These are phyloP conservation scores for Amylocarpus encephaloides DNA, from an alignment of 2,329 filamentous ascomycete genomes.

Conservation along the genomic window DNA sequence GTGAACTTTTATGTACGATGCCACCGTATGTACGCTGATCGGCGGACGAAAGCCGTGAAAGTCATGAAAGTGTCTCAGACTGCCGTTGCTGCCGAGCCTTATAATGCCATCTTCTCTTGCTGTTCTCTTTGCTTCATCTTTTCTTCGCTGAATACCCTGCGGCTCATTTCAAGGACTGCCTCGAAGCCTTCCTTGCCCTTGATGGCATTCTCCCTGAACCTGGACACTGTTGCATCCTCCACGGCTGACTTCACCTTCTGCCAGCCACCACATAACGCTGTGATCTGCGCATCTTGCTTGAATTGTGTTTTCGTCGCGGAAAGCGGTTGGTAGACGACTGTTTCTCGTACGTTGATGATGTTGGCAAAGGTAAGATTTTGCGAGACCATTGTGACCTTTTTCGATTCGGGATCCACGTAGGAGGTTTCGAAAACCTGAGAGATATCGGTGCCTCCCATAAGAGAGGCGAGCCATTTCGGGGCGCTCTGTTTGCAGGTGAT, in stretches of 20 bases:
- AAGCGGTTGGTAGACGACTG: slow-evolving; percentile 72
- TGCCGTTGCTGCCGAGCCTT: not conserved
- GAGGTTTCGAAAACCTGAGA: slow-evolving; percentile 92
- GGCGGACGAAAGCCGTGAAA: slow-evolving; percentile 2
- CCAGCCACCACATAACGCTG: slow-evolving; percentile 92
- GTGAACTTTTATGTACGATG: slow-evolving; percentile 14
- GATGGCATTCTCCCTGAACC: slow-evolving; percentile 85
- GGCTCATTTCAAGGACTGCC: slow-evolving; percentile 85
- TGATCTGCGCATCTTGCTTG: slow-evolving; percentile 84
- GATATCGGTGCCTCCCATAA: slow-evolving; percentile 74
- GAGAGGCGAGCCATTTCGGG: slow-evolving; percentile 71
- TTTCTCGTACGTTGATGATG: slow-evolving; percentile 86
- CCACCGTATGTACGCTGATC: slow-evolving; percentile 14
- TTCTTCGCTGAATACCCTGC: slow-evolving; percentile 87
- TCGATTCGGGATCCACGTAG: slow-evolving; percentile 77
- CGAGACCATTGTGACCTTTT: slow-evolving; percentile 94
- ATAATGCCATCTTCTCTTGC: slow-evolving; percentile 15
- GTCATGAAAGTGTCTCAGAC: slow-evolving; percentile 7
- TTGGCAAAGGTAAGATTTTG: slow-evolving; percentile 93
- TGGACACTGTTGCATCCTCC: slow-evolving; percentile 81
- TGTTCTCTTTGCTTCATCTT: slow-evolving; percentile 48
- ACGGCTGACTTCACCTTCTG: slow-evolving; percentile 95
- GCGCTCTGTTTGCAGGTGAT: slow-evolving; percentile 59
- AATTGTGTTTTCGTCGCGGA: slow-evolving; percentile 64
- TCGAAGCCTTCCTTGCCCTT: slow-evolving; percentile 95